Percentiles rank a stretch among this genome's conserved stretches.
These are phyloP conservation scores for Podaxis sp. DNA, from an alignment of 768 basidiomycete species.

Conservation along the genomic window DNA sequence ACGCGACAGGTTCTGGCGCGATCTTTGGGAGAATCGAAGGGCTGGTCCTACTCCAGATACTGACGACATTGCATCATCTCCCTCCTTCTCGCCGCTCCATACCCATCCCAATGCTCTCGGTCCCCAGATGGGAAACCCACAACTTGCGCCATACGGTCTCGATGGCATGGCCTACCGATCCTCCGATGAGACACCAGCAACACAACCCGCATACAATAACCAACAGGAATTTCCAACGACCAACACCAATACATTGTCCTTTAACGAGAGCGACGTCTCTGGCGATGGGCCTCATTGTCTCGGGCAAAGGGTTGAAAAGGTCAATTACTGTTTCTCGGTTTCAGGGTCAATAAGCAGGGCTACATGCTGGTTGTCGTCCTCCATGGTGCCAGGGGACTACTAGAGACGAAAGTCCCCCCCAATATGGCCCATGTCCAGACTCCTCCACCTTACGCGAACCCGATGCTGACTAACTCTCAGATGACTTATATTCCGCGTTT, in stretches of 20 bases:
- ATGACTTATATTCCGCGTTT: slow-evolving; percentile 25
- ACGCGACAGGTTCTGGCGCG: slow-evolving; percentile 70
- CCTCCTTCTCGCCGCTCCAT: slow-evolving; percentile 31
- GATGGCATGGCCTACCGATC: slow-evolving; percentile 43
- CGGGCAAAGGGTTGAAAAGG: slow-evolving; percentile 11
- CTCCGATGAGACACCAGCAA: slow-evolving; percentile 37
- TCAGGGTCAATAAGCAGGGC: neutral
- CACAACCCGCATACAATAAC: slow-evolving; percentile 41
- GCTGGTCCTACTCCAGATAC: slow-evolving; percentile 44
- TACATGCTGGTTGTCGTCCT: neutral
- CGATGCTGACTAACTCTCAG: slow-evolving; percentile 31
- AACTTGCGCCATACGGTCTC: slow-evolving; percentile 31
- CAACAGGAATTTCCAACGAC: slow-evolving; percentile 17
- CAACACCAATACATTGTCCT: slow-evolving; percentile 47
- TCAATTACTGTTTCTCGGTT: neutral
- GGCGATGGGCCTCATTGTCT: slow-evolving; percentile 19
- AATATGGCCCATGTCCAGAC: neutral
- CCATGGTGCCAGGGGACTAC: neutral
- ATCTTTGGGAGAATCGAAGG: slow-evolving; percentile 65
- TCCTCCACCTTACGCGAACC: neutral
- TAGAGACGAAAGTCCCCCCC: neutral
- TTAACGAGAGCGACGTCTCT: slow-evolving; percentile 15
- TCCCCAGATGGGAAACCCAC: slow-evolving; percentile 28
- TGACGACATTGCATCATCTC: slow-evolving; percentile 49
- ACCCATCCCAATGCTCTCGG: slow-evolving; percentile 25